Conservation (phyloP, 257 asterid species). For the Leonotis leonurus region DNA sequence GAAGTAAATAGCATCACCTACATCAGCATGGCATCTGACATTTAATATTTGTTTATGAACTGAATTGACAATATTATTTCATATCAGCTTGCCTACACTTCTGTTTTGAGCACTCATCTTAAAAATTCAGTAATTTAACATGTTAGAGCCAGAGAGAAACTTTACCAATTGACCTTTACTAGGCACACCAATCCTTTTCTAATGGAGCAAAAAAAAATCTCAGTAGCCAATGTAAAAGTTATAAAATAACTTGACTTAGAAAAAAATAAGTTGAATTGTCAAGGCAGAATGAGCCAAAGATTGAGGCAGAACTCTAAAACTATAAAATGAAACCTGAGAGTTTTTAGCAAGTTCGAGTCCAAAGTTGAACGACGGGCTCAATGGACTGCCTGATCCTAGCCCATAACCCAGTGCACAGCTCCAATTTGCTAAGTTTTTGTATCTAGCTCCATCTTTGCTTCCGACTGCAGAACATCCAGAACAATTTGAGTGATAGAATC, state of each 20-base stretch:
- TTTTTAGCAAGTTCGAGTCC: conserved; percentile 81
- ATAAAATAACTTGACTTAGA: background rate
- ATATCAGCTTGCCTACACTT: background rate
- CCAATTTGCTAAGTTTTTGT: conserved; percentile 75
- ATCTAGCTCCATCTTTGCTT: conserved; percentile 46
- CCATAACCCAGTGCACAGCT: conserved; percentile 93
- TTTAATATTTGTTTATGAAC: background rate
- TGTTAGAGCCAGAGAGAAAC: background rate
- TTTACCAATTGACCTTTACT: background rate
- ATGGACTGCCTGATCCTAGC: conserved; percentile 67
- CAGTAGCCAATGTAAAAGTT: background rate
- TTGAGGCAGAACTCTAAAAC: conserved; percentile 6
- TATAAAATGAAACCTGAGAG: conserved; percentile 54
- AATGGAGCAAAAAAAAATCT: background rate
- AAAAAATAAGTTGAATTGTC: conserved; percentile 6
- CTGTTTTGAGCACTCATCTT: background rate
- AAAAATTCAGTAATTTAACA: background rate
- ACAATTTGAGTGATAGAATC: no score
- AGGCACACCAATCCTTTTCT: background rate
- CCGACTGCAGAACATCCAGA: no score
- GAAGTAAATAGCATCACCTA: background rate
- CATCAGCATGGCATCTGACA: background rate
- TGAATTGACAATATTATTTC: background rate
- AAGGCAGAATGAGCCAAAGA: background rate
- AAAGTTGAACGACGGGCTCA: conserved; percentile 40